Evolutionary conservation across 345 rosid species (phyloP).

Genomic region (Populus pruinosa): DNA sequence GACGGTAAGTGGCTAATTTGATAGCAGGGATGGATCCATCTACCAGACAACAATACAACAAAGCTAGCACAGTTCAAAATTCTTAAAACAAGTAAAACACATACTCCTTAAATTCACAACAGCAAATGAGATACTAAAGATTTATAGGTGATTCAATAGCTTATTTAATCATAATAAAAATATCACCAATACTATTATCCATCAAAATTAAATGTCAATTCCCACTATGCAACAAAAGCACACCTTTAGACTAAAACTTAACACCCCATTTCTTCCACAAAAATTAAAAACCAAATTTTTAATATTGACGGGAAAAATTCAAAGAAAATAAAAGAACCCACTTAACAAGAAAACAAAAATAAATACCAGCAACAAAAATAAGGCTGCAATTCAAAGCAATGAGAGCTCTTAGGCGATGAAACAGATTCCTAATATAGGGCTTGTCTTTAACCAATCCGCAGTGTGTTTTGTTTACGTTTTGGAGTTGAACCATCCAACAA

Average conservation of each 20-base stretch:
- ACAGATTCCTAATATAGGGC: constrained; percentile 65
- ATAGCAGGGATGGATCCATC: constrained; percentile 95
- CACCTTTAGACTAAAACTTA: not conserved
- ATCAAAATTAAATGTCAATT: not conserved
- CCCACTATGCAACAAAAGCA: not conserved
- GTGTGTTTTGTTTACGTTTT: constrained; percentile 58
- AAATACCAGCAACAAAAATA: constrained; percentile 64
- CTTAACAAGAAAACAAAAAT: not conserved
- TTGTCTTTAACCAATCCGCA: constrained; percentile 44
- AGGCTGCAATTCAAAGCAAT: constrained; percentile 80
- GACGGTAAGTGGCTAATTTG: constrained; percentile 71
- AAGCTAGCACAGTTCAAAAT: not conserved
- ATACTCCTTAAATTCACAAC: not conserved
- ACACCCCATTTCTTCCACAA: not conserved
- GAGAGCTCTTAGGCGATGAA: constrained; percentile 89
- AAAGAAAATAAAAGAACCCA: not conserved
- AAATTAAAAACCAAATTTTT: not conserved
- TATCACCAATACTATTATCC: not conserved
- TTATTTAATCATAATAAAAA: not conserved
- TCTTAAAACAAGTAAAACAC: not conserved
- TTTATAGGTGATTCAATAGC: not conserved
- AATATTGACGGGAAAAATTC: not conserved
- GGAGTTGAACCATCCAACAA: constrained; percentile 91
- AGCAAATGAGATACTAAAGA: not conserved
- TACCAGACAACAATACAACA: constrained; percentile 19